A percentile compares a stretch with the other conserved stretches of the same genome.
phyloP scores from a whole-genome alignment of 306 rosid genomes.

The Astragalus membranaceus region DNA sequence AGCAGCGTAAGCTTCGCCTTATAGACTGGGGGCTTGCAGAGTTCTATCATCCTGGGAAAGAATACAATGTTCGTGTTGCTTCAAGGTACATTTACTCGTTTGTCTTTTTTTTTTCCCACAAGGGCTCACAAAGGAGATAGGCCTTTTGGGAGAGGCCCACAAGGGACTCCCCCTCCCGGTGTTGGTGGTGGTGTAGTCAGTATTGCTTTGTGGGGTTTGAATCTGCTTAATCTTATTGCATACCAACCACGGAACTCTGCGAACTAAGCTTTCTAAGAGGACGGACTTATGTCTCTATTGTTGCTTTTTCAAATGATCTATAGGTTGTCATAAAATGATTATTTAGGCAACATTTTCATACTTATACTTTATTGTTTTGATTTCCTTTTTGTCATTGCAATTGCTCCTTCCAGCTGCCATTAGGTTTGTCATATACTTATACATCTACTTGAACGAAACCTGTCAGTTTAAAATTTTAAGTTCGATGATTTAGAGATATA shows the following conservation, averaged over 20 bases:
- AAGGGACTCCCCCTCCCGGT: not conserved
- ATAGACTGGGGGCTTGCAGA: constrained; percentile 57
- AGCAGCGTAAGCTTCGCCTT: constrained; percentile 56
- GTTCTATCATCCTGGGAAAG: constrained; percentile 52
- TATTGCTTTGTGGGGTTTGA: not conserved
- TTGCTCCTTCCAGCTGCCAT: not conserved
- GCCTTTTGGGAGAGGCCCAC: not conserved
- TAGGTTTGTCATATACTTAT: not conserved
- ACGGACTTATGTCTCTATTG: not conserved
- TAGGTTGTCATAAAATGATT: not conserved
- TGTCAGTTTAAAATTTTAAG: not conserved
- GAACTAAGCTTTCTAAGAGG: not conserved
- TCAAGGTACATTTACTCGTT: constrained; percentile 33
- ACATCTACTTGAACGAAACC: not conserved
- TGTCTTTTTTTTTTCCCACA: not conserved
- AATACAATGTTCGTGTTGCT: constrained; percentile 54
- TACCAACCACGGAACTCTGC: not conserved
- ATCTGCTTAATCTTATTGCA: not conserved
- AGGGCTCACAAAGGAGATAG: not conserved
- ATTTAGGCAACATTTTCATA: not conserved
- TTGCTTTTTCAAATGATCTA: not conserved
- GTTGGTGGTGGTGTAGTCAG: not conserved
- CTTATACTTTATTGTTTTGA: not conserved
- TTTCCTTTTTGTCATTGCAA: constrained; percentile 2
- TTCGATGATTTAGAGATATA: not conserved